phyloP scores from a whole-genome alignment of 805 yeast species.

The Ogataea paraovalis region DNA sequence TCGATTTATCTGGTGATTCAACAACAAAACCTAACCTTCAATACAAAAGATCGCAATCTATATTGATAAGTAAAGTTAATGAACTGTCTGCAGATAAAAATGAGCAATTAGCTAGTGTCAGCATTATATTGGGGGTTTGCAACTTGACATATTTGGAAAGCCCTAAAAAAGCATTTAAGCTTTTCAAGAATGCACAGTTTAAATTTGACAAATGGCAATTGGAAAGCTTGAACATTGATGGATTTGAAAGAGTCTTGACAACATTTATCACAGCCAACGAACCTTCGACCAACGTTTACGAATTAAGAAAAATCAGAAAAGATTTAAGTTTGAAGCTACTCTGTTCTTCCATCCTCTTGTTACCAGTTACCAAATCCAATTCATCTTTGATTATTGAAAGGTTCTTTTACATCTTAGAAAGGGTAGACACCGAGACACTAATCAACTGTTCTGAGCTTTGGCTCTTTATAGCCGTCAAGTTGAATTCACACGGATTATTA shows the following conservation, averaged over 20 bases:
- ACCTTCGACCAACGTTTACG: slow-evolving; percentile 10
- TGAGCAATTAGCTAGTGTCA: slow-evolving; percentile 19
- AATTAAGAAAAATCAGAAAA: slow-evolving; percentile 17
- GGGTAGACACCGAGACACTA: slow-evolving; percentile 17
- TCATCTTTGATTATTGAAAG: slow-evolving; percentile 13
- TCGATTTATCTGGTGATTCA: slow-evolving; percentile 28
- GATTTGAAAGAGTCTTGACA: slow-evolving; percentile 24
- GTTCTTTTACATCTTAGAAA: slow-evolving; percentile 14
- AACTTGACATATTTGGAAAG: slow-evolving; percentile 22
- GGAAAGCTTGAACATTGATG: slow-evolving; percentile 29
- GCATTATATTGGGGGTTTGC: slow-evolving; percentile 29
- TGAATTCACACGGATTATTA: slow-evolving; percentile 18
- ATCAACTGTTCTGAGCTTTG: slow-evolving; percentile 29
- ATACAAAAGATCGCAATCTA: slow-evolving; percentile 24
- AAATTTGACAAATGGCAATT: slow-evolving; percentile 32
- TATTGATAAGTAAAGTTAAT: slow-evolving; percentile 22
- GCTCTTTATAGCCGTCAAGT: slow-evolving; percentile 26
- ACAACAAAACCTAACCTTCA: slow-evolving; percentile 18
- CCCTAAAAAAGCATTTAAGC: slow-evolving; percentile 20
- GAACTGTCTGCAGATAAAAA: slow-evolving; percentile 11
- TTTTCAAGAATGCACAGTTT: slow-evolving; percentile 27
- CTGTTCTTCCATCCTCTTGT: slow-evolving; percentile 26
- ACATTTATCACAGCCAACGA: slow-evolving; percentile 1
- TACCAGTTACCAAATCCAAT: slow-evolving; percentile 15
- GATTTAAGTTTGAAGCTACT: slow-evolving; percentile 28